These are phyloP conservation scores for Eimeria falciformis DNA, from an alignment of 169 alveolate genomes.

Conservation along the genomic window DNA sequence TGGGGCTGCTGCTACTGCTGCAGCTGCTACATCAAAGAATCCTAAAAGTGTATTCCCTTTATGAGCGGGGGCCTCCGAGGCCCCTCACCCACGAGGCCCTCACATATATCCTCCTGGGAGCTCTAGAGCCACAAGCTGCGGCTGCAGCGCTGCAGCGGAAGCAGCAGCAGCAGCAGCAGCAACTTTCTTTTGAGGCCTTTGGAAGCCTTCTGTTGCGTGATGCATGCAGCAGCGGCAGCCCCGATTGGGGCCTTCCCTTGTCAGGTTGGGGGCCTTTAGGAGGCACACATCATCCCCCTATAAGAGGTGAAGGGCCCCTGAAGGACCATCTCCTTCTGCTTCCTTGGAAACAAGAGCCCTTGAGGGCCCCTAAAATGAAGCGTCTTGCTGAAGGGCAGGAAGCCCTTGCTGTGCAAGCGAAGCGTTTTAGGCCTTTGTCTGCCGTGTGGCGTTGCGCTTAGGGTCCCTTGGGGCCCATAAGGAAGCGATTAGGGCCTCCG, in stretches of 20 bases:
- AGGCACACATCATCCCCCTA: not conserved
- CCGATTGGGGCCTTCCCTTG: not conserved
- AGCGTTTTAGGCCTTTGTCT: too few relatives aligned
- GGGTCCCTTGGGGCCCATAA: too few relatives aligned
- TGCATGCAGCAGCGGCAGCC: not conserved
- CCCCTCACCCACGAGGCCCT: not conserved
- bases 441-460: too few relatives aligned
- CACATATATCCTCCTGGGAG: not conserved
- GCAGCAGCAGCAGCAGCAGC: not conserved
- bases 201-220: not conserved
- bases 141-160: constrained; percentile 12
- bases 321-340: not conserved
- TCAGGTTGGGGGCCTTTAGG: not conserved
- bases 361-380: not conserved
- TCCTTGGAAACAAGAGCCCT: not conserved
- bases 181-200: constrained; percentile 5
- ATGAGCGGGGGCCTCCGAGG: constrained; percentile 18
- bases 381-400: too few relatives aligned
- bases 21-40: constrained; percentile 5
- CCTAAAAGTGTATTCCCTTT: not conserved
- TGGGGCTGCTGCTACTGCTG: constrained; percentile 10
- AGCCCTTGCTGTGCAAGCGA: too few relatives aligned
- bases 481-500: too few relatives aligned
- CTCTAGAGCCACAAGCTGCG: not conserved
- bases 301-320: not conserved